Conservation (phyloP, 257 asterid genomes). For the Solanum dulcamara region DNA sequence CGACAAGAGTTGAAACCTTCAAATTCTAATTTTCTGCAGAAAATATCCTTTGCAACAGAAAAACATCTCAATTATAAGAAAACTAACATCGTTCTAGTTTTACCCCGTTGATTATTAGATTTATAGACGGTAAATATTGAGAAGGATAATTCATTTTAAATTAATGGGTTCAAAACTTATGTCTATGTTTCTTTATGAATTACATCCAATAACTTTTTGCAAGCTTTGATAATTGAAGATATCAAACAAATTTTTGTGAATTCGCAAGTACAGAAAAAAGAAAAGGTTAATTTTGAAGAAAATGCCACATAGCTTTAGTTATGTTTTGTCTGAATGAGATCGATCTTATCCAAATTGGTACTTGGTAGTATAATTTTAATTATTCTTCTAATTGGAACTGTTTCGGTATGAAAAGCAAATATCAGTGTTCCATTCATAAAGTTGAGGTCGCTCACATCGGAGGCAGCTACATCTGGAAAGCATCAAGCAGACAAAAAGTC, state of each 20-base stretch:
- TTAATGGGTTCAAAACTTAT: background rate
- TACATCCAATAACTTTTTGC: background rate
- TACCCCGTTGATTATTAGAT: no score
- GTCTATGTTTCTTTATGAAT: background rate
- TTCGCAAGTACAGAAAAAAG: background rate
- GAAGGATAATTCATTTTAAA: background rate
- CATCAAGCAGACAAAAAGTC: background rate
- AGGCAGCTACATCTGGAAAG: background rate
- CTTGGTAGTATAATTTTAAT: background rate
- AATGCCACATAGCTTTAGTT: background rate
- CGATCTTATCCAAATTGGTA: no score
- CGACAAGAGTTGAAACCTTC: no score
- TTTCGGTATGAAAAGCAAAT: background rate
- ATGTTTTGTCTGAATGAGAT: background rate
- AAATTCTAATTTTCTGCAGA: no score
- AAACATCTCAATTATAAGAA: no score
- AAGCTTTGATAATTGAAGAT: no score
- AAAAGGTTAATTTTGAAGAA: background rate
- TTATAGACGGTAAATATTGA: background rate
- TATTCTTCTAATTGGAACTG: background rate
- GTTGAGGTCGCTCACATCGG: no score
- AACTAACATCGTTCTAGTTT: no score
- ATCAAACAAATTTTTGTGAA: no score
- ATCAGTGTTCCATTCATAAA: no score
- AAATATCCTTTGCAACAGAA: no score